phyloP scores from a whole-genome alignment of 2,329 filamentous ascomycete species.

The Phaeophleospora eucalypticola region DNA sequence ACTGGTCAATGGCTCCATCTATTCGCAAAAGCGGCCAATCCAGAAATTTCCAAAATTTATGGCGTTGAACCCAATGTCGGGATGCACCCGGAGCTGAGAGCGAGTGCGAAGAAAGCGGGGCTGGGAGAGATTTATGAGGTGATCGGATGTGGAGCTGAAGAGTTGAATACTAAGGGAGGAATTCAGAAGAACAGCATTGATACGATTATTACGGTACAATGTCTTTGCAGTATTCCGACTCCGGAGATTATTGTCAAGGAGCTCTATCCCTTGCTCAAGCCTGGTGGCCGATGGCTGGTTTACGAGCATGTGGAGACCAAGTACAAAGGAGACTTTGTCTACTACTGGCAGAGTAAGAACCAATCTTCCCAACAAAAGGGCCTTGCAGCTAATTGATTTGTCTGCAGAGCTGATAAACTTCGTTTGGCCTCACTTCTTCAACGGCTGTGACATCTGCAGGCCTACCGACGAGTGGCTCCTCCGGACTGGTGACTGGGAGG shows the following conservation, averaged over 20 bases:
- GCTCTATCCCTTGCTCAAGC: slow-evolving; percentile 56
- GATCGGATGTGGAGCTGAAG: slow-evolving; percentile 60
- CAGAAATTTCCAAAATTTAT: slow-evolving; percentile 46
- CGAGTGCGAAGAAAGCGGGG: slow-evolving; percentile 49
- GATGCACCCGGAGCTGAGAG: slow-evolving; percentile 48
- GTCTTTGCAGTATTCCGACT: slow-evolving; percentile 61
- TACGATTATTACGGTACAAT: slow-evolving; percentile 57
- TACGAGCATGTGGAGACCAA: slow-evolving; percentile 56
- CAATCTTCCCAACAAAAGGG: background rate
- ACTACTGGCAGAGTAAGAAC: slow-evolving; percentile 34
- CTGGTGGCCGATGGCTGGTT: slow-evolving; percentile 59
- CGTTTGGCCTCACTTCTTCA: slow-evolving; percentile 35
- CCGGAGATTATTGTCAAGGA: slow-evolving; percentile 53
- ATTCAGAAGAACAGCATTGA: slow-evolving; percentile 53
- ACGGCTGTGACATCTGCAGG: slow-evolving; percentile 33
- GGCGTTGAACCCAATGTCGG: slow-evolving; percentile 61
- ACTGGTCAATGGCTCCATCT: slow-evolving; percentile 58
- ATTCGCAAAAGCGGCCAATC: slow-evolving; percentile 37
- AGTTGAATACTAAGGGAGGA: slow-evolving; percentile 43
- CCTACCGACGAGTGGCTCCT: slow-evolving; percentile 36
- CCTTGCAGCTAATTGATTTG: too few relatives aligned
- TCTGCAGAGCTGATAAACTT: slow-evolving; percentile 28
- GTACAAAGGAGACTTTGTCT: slow-evolving; percentile 31
- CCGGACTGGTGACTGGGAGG: slow-evolving; percentile 32
- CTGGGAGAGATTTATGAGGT: slow-evolving; percentile 58